Evolutionary conservation across 2,329 filamentous ascomycete species (phyloP), one percentile per base, ranked within the genome.

Genomic region (Talaromyces sp.): DNA sequence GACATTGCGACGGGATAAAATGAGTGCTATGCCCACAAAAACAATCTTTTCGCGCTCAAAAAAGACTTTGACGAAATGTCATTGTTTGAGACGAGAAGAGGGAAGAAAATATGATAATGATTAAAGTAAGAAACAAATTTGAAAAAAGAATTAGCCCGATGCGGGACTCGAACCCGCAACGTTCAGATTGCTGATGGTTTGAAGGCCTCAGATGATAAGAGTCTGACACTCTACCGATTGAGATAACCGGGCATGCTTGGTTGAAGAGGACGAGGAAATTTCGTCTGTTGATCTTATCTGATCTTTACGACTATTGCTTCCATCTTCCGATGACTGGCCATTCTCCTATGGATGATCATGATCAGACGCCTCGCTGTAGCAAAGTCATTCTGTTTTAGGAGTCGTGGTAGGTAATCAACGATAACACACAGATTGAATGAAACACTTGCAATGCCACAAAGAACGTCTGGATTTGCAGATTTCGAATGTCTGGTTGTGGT

Each of bases 201-300:
- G 10, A 11, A 34, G 31, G 53, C 53, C 53, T 56, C 53, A 56
- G 53, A 38, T 56, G 53, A 56, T 61, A 61, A 61, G 59, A 61
- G 59, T 61, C 59, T 61, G 59, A 61, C 59, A 61, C 59, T 61
- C 59, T 61, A 61, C 59, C 59, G 59, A 61, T 61, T 61, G 59
- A 61, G 59, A 61, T 61, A 61, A 61, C 59, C 59, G 45, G 59
- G 59, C 59, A 51, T 61, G 17, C 47, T 61, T 51, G 45, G 45
- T 61, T 61, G 59, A 61, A 53, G 17, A 5, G 10, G 2, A 10
- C 27, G 15, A 10, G 11, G 25, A 51, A 51, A 49, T 49, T 25
- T 13, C 4, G 45, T 10, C n/a, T 8, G 10, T 22, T 47, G 10
- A 51, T 25, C 5, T 29, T 7, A 31, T 17, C 10, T 5, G 3